Base-by-base conservation (phyloP, 2,329 filamentous ascomycete species). In the Ophiocordyceps unilateralis region DNA sequence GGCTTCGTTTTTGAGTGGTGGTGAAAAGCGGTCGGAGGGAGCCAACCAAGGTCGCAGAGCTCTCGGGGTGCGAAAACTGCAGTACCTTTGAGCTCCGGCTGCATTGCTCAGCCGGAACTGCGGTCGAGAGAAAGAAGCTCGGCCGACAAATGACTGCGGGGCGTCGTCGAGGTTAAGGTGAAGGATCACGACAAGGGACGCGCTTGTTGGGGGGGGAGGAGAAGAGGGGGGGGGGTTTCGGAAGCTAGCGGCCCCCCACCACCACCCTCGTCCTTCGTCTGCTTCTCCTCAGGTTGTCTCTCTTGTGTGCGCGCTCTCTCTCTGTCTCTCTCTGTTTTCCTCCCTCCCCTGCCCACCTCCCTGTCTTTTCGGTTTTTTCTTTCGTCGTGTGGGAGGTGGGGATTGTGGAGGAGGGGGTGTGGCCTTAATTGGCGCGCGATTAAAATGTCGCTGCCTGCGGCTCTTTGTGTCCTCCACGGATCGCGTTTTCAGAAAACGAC, bases 161-260 rank as follows among this genome's bases (percentile, higher is more conserved):
- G 24, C 24, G 24, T 26, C 24, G 24, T 26, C 24, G 24, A 26
- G 24, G 24, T 26, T 26, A 32, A 32, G 30, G 30, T 32, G 30
- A n/a, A 32, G 30, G 30, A 15, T 32, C 30, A 32, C 30, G 12
- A 32, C 12, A 32, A 32, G 30, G 24, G 24, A 50, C 48, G 46
- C 51, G 50, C 53, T 55, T 55, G 53, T 41, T n/a, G n/a, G n/a
- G n/a, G n/a, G n/a, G n/a, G n/a, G n/a, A n/a, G n/a, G n/a, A n/a
- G n/a, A n/a, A n/a, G n/a, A n/a, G n/a, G 23, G 6, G 6, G 38
- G 50, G 42, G 37, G 48, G 50, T 49, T 51, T 51, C 43, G 50
- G 49, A 47, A 52, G 47, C 45, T 43, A 48, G 51, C 23, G 39
- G 28, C 28, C 15, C 30, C 15, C 30, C 12, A 12, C 30, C 15